Conservation (phyloP, 371 early-diverging fungal genomes). For the Coemansia sp. region DNA sequence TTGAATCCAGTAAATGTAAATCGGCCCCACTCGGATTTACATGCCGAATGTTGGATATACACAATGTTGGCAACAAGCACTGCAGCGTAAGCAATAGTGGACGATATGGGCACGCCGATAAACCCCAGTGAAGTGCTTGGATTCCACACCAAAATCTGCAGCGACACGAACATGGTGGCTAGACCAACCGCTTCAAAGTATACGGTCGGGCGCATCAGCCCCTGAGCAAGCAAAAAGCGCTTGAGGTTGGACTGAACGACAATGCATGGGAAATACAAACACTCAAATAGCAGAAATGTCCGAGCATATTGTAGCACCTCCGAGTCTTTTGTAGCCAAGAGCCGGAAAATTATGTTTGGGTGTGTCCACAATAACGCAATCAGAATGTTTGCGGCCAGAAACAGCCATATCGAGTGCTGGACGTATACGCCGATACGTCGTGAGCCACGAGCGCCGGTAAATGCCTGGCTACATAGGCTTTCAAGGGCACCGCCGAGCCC, state of each 20-base stretch:
- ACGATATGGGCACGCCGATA: slow-evolving; percentile 47
- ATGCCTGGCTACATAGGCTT: slow-evolving; percentile 53
- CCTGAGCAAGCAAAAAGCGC: slow-evolving; percentile 51
- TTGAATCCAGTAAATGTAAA: slow-evolving; percentile 26
- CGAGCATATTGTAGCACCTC: slow-evolving; percentile 36
- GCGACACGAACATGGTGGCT: slow-evolving; percentile 23
- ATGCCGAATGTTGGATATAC: slow-evolving; percentile 25
- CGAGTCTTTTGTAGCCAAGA: slow-evolving; percentile 34
- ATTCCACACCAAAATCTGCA: slow-evolving; percentile 30
- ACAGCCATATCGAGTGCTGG: slow-evolving; percentile 50
- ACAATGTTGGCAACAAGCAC: slow-evolving; percentile 28
- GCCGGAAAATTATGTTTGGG: slow-evolving; percentile 22
- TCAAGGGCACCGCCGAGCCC: slow-evolving; percentile 52
- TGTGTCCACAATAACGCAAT: slow-evolving; percentile 42
- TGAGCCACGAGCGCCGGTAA: slow-evolving; percentile 28
- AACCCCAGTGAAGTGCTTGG: slow-evolving; percentile 41
- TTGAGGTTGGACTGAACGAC: slow-evolving; percentile 43
- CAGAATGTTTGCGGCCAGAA: slow-evolving; percentile 19
- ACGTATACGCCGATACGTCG: slow-evolving; percentile 46
- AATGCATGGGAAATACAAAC: slow-evolving; percentile 33
- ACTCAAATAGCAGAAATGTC: slow-evolving; percentile 36
- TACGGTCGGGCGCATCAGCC: slow-evolving; percentile 41
- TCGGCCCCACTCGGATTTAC: slow-evolving; percentile 37
- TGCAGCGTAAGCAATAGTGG: slow-evolving; percentile 28
- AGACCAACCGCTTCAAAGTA: slow-evolving; percentile 41